Evolutionary conservation across 1,284 basidiomycete genomes (phyloP), one percentile per base, ranked within the genome.

Genomic region (Coriolopsis trogii): DNA sequence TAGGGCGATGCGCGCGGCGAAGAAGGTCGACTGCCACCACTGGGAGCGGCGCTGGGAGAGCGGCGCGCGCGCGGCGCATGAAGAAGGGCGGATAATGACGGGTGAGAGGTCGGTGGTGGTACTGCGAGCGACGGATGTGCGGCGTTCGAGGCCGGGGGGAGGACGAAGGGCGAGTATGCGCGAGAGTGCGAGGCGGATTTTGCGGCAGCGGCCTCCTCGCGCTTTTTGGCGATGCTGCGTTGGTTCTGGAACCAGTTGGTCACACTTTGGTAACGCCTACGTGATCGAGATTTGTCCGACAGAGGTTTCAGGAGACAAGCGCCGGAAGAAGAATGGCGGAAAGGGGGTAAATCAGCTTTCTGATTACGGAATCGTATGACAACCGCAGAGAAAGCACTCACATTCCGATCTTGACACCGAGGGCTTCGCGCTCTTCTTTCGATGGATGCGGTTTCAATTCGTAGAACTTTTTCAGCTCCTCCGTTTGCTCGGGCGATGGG

Each of bases 161-260:
- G 34, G 12, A 51, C 42, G 62, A 80, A 80, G 29, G 75, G 74
- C 46, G 76, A 73, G 65, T 73, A 78, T 28, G 73, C 73, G 59
- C 73, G 72, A 38, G 63, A 62, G 48, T 60, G 55, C 16, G 49
- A 41, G 49, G 53, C 46, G 23, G 53, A 44, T 21, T 57, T 49
- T 25, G 56, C 51, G 20, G 56, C 55, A 10, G 58, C 60, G 16
- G 66, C 63, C 28, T 72, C 70, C 16, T 72, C 83, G 59, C 79
- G 80, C 70, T 84, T 87, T 73, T 82, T 87, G 34, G 84, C 81
- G 61, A 85, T 78, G 66, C 83, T 87, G 63, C 84, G 84, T 66
- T 90, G 87, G 64, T 89, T 89, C 75, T 89, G 87, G 69, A 91
- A 90, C 89, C 88, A 90, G 66, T 89, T 89, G 2, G 84, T 88